Evolutionary conservation across 371 early-diverging fungal genomes (phyloP), one percentile per base, ranked within the genome.

Genomic region (Saksenaea vasiformis): DNA sequence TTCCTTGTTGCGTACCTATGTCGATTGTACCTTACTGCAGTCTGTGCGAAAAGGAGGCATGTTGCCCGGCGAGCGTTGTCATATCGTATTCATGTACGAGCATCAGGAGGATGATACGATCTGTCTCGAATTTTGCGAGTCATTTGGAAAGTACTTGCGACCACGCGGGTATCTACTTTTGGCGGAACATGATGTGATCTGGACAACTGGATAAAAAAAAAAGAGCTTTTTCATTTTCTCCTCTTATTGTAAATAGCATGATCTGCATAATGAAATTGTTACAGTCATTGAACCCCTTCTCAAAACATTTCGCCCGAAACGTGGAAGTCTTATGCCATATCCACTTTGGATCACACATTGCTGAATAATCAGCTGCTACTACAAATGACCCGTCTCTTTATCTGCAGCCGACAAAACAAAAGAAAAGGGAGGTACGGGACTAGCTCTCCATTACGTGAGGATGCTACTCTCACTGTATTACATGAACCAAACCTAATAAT

Each of bases 101-200:
- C 66, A 66, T 51, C 44, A 37, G 38, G 57, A 56, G 26, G 66
- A 66, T 55, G 66, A 66, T 54, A 61, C 66, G 17, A 60, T 66
- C 37, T 66, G 66, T 39, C 43, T 66, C 17, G 66, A 66, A 47
- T 66, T 66, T 47, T 66, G 66, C 34, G 44, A 54, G 36, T 56
- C 10, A 22, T 47, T 47, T 5, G 51, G 51, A 47, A 8, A 22
- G 11, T 17, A 22, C 51, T 22, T 47, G 17, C 51, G 51, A 19
- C 51, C 51, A 22, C 51, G 51, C 7, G 51, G 51, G 5, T 47
- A 22, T 22, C 22, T 47, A 11, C 51, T 47, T 47, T 5, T 47
- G 51, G 51, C 22, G 11, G 51, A 47, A 22, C 24, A 47, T 22
- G 51, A 47, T 47, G 22, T 47, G 10, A 47, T 47, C 5, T 47